Conservation (phyloP, 768 basidiomycete genomes). For the Hydnum rufescens region DNA sequence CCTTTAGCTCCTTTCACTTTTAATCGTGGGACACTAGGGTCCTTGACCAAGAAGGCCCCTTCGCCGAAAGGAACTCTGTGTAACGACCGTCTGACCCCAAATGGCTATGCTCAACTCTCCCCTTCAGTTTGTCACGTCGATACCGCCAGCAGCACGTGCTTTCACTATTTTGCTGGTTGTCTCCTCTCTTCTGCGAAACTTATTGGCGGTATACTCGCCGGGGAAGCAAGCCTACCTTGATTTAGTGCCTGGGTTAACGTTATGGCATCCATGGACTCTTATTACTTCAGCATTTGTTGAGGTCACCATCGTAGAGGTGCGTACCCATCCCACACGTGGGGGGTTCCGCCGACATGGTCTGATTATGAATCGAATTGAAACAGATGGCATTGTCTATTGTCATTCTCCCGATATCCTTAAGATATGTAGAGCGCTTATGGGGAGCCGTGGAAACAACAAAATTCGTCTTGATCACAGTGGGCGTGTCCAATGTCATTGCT, state of each 20-base stretch:
- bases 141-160: constrained; percentile 60
- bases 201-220: constrained; percentile 33
- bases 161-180: constrained; percentile 39
- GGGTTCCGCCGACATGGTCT: not conserved
- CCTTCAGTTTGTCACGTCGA: constrained; percentile 42
- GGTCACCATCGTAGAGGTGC: constrained; percentile 61
- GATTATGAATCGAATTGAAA: not conserved
- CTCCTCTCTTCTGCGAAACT: constrained; percentile 27
- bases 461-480: constrained; percentile 63
- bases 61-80: too few relatives aligned
- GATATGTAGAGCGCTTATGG: constrained; percentile 91
- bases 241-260: constrained; percentile 57
- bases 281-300: constrained; percentile 81
- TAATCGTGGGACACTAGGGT: too few relatives aligned
- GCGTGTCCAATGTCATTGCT: constrained; percentile 72
- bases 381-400: constrained; percentile 64
- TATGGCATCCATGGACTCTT: constrained; percentile 87
- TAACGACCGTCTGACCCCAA: too few relatives aligned
- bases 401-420: constrained; percentile 60
- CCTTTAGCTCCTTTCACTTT: too few relatives aligned
- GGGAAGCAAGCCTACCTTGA: constrained; percentile 32
- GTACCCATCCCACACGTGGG: constrained; percentile 14
- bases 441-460: constrained; percentile 68
- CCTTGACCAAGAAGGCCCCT: too few relatives aligned
- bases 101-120: constrained; percentile 65